A percentile compares a stretch with the other conserved stretches of the same genome.
Evolutionary conservation across 805 yeast species (phyloP).

Genomic region (Wickerhamia fluorescens): DNA sequence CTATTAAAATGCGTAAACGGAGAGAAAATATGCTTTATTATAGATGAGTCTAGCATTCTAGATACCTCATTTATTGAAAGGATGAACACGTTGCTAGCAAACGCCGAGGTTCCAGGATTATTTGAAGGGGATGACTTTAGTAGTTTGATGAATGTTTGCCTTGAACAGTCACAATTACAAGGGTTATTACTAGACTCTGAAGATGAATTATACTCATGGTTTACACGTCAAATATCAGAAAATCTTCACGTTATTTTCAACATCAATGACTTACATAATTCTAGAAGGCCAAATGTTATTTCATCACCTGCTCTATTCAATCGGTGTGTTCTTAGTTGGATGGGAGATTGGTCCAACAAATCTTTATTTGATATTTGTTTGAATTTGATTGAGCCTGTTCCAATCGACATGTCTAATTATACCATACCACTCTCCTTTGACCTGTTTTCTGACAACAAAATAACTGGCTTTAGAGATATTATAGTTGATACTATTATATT

Average conservation of each 20-base stretch:
- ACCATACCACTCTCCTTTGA: conserved; percentile 20
- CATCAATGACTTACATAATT: conserved; percentile 39
- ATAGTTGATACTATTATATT: conserved; percentile 40
- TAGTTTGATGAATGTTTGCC: conserved; percentile 46
- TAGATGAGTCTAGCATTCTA: conserved; percentile 73
- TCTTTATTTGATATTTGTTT: conserved; percentile 47
- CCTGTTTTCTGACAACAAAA: conserved; percentile 6
- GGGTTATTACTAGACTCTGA: conserved; percentile 61
- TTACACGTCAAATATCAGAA: conserved; percentile 53
- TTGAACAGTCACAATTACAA: conserved; percentile 47
- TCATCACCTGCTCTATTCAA: conserved; percentile 87
- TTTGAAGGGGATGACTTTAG: conserved; percentile 68
- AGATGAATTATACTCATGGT: conserved; percentile 72
- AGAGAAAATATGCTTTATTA: conserved; percentile 59
- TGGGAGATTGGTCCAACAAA: conserved; percentile 70
- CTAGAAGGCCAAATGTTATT: conserved; percentile 39
- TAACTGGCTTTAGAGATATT: conserved; percentile 31
- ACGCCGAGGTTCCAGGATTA: conserved; percentile 86
- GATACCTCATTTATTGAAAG: conserved; percentile 80
- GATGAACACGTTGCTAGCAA: conserved; percentile 89
- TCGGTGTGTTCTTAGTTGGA: conserved; percentile 82
- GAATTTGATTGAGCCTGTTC: conserved; percentile 35
- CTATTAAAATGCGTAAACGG: conserved; percentile 43
- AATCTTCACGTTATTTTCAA: conserved; percentile 83
- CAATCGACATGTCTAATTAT: conserved; percentile 46